phyloP scores from a whole-genome alignment of 257 asterid species.

The Nicotiana noctiflora region DNA sequence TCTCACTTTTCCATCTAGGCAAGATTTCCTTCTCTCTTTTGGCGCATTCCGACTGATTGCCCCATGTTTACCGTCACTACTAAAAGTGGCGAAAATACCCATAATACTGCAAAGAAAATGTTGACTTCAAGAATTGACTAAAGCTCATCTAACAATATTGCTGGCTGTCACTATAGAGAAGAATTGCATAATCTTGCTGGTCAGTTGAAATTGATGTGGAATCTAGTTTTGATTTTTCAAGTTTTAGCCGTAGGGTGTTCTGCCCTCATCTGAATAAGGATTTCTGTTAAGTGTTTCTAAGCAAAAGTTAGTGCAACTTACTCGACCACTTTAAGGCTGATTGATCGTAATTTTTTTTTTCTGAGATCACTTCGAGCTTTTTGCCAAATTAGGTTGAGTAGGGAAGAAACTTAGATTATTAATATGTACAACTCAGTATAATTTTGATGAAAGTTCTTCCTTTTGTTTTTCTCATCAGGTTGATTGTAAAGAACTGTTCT shows the following conservation, averaged over 20 bases:
- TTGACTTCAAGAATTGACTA: too few relatives aligned
- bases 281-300: neutral
- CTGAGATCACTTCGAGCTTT: neutral
- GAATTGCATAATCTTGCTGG: neutral
- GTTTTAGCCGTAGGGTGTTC: neutral
- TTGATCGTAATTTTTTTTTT: neutral
- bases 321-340: neutral
- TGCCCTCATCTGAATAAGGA: neutral
- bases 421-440: neutral
- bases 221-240: neutral
- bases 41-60: neutral
- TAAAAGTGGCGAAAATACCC: too few relatives aligned
- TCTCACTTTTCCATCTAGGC: neutral
- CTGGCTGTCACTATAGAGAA: neutral
- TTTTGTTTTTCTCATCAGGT: conserved; percentile 37
- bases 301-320: neutral
- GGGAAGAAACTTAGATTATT: neutral
- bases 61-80: neutral
- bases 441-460: neutral
- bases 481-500: conserved; percentile 65
- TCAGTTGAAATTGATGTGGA: neutral
- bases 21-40: neutral
- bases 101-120: too few relatives aligned
- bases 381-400: neutral
- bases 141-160: too few relatives aligned